phyloP scores from a whole-genome alignment of 768 basidiomycete species.

The Asterophora parasitica region DNA sequence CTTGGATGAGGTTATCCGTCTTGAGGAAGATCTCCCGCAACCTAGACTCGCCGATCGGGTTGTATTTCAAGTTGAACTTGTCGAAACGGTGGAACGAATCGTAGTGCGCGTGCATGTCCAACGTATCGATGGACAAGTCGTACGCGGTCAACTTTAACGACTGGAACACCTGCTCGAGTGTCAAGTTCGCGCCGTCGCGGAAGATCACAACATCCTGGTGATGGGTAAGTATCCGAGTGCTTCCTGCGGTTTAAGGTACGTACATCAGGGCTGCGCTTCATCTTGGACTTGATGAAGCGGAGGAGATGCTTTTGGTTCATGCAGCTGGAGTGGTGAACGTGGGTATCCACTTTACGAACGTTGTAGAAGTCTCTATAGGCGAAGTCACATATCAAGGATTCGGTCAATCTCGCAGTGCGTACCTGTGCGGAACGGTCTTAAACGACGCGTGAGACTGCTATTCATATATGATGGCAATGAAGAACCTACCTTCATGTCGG shows the following conservation, averaged over 20 bases:
- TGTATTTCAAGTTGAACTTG: constrained; percentile 97
- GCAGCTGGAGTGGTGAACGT: constrained; percentile 96
- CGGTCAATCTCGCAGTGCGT: constrained; percentile 12
- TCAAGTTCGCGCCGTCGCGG: constrained; percentile 86
- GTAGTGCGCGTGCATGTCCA: constrained; percentile 99
- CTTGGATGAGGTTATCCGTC: constrained; percentile 92
- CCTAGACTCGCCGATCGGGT: constrained; percentile 92
- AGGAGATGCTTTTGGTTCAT: constrained; percentile 99
- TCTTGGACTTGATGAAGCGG: constrained; percentile 98
- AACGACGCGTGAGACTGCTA: constrained; percentile 1
- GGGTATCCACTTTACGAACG: constrained; percentile 96
- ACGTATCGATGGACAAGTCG: constrained; percentile 96
- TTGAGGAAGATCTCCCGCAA: constrained; percentile 97
- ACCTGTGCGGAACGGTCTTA: constrained; percentile 82
- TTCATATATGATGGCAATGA: background rate
- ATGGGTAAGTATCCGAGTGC: background rate
- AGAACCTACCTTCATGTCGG: constrained; percentile 89
- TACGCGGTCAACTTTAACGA: constrained; percentile 94
- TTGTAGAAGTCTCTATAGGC: constrained; percentile 90
- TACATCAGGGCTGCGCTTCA: constrained; percentile 83
- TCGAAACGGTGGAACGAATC: constrained; percentile 99
- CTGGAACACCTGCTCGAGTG: constrained; percentile 91
- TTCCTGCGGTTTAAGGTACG: constrained; percentile 12
- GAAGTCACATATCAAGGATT: background rate
- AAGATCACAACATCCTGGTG: constrained; percentile 89